A percentile compares a stretch with the other conserved stretches of the same genome.
Conservation (phyloP, 2,329 filamentous ascomycete genomes). For the Hymenoscyphus fructigenus region DNA sequence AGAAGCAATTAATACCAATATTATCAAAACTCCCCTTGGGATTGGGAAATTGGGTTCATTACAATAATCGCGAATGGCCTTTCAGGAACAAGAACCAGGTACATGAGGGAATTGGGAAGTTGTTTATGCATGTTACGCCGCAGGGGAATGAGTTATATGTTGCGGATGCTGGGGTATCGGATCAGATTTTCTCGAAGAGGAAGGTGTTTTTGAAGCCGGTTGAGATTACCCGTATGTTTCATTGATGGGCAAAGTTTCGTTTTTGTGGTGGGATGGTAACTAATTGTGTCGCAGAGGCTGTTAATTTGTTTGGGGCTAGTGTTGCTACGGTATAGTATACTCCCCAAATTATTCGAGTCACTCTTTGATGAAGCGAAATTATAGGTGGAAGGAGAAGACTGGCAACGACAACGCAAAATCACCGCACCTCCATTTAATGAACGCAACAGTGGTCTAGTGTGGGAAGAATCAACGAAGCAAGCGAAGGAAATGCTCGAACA, state of each 20-base stretch:
- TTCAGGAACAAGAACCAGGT: slow-evolving; percentile 10
- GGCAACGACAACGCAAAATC: slow-evolving; percentile 43
- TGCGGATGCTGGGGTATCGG: slow-evolving; percentile 11
- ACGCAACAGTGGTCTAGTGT: slow-evolving; percentile 40
- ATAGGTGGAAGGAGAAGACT: slow-evolving; percentile 32
- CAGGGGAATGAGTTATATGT: slow-evolving; percentile 8
- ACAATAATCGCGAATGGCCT: slow-evolving; percentile 6
- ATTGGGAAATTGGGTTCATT: slow-evolving; percentile 2
- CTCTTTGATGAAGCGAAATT: background rate
- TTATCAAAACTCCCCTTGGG: slow-evolving; percentile 6
- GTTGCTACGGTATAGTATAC: background rate
- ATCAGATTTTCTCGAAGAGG: slow-evolving; percentile 7
- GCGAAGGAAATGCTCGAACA: slow-evolving; percentile 33
- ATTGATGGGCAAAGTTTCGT: background rate
- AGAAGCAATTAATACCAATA: background rate
- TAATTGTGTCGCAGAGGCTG: background rate
- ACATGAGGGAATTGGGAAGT: slow-evolving; percentile 10
- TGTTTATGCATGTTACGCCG: slow-evolving; percentile 15
- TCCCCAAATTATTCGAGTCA: background rate
- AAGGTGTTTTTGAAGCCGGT: slow-evolving; percentile 4
- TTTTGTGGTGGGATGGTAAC: background rate
- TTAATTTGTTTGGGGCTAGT: background rate
- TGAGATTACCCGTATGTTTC: background rate
- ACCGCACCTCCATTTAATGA: slow-evolving; percentile 44
- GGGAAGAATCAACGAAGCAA: slow-evolving; percentile 37